Conservation (phyloP, 2,329 filamentous ascomycete species). For the Sclerotinia minor region DNA sequence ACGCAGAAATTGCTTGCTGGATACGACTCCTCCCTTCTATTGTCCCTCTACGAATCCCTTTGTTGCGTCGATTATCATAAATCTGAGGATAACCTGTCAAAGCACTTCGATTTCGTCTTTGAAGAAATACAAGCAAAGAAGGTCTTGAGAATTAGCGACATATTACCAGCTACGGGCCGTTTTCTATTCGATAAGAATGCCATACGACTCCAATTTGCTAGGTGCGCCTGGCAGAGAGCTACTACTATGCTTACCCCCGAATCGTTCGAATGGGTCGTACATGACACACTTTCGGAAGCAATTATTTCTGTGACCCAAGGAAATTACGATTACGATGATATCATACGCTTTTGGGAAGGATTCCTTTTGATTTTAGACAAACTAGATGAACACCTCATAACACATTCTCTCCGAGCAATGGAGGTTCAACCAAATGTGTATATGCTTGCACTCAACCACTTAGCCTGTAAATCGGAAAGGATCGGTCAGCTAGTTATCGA, state of each 20-base stretch:
- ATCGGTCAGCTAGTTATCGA: slow-evolving; percentile 70
- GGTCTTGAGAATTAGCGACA: slow-evolving; percentile 73
- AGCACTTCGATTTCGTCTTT: slow-evolving; percentile 77
- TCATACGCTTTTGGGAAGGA: slow-evolving; percentile 78
- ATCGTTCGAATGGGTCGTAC: slow-evolving; percentile 87
- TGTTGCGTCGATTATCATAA: slow-evolving; percentile 80
- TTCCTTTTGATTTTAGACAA: slow-evolving; percentile 71
- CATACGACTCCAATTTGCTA: slow-evolving; percentile 65
- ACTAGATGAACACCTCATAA: slow-evolving; percentile 72
- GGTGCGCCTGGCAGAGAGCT: slow-evolving; percentile 63
- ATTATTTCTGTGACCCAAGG: slow-evolving; percentile 62
- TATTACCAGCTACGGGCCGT: slow-evolving; percentile 76
- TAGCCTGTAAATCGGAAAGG: slow-evolving; percentile 51
- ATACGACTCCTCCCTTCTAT: slow-evolving; percentile 60
- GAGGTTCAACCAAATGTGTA: slow-evolving; percentile 75
- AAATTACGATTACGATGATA: slow-evolving; percentile 50
- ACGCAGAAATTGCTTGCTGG: slow-evolving; percentile 37
- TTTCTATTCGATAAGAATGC: slow-evolving; percentile 79
- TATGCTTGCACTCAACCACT: slow-evolving; percentile 58
- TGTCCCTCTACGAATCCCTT: slow-evolving; percentile 84
- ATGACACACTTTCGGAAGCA: slow-evolving; percentile 67
- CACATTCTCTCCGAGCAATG: slow-evolving; percentile 75
- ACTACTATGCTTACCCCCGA: slow-evolving; percentile 60
- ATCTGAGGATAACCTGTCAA: slow-evolving; percentile 36
- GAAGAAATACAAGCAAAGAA: slow-evolving; percentile 75